These are phyloP conservation scores for Cylindrotheca fusiformis DNA, from an alignment of 108 stramenopile species.

Conservation along the genomic window DNA sequence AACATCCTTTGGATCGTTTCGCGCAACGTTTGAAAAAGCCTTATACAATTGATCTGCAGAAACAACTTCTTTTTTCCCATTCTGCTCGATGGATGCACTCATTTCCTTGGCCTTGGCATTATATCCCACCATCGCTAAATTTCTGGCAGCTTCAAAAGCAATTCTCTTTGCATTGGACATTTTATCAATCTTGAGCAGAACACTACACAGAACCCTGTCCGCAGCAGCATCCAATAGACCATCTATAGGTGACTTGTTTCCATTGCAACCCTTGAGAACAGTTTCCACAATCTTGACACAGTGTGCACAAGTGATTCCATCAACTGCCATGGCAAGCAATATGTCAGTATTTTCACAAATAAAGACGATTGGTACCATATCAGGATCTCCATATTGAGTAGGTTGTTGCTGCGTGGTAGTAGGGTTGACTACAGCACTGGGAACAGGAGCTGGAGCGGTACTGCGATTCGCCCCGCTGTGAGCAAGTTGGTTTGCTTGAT, in stretches of 20 bases:
- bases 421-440: slow-evolving; percentile 5
- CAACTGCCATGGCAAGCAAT: slow-evolving; percentile 74
- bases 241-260: slow-evolving; percentile 80
- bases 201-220: slow-evolving; percentile 54
- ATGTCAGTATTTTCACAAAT: slow-evolving; percentile 62
- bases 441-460: slow-evolving; percentile 8
- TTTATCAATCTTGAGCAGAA: slow-evolving; percentile 72
- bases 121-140: slow-evolving; percentile 88
- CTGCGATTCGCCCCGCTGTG: slow-evolving; percentile 56
- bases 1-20: slow-evolving; percentile 37
- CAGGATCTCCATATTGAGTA: slow-evolving; percentile 70
- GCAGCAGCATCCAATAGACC: slow-evolving; percentile 85
- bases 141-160: slow-evolving; percentile 74
- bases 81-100: slow-evolving; percentile 18
- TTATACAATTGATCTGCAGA: slow-evolving; percentile 40
- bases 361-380: slow-evolving; percentile 68
- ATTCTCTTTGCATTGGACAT: slow-evolving; percentile 59
- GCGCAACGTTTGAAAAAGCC: slow-evolving; percentile 53
- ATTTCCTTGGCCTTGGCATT: slow-evolving; percentile 70
- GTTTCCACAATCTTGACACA: slow-evolving; percentile 91
- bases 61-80: slow-evolving; percentile 38
- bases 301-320: slow-evolving; percentile 88
- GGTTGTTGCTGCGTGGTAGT: background rate
- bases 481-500: slow-evolving; percentile 70
- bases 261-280: slow-evolving; percentile 81